Percentiles rank a stretch among this genome's conserved stretches.
Conservation (phyloP, 177 flowering plant genomes). For the Tripterygium wilfordii region DNA sequence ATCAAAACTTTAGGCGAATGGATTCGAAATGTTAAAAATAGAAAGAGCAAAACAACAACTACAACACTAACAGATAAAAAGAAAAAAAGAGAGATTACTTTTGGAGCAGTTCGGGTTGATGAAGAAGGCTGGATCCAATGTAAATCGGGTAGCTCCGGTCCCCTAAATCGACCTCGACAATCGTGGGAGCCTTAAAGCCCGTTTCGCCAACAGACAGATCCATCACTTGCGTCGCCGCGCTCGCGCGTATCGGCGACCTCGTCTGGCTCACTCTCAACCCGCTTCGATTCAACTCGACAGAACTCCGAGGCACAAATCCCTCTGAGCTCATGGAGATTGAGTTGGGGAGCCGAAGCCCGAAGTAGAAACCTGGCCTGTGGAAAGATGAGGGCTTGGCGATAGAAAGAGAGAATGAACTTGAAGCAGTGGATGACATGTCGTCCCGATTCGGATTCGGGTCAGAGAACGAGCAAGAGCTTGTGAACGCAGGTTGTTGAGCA, state of each 20-base stretch:
- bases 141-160: constrained; percentile 92
- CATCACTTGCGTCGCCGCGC: constrained; percentile 50
- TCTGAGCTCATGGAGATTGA: constrained; percentile 3
- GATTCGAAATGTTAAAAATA: not conserved
- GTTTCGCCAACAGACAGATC: constrained; percentile 29
- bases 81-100: constrained; percentile 34
- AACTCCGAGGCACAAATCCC: too few relatives aligned
- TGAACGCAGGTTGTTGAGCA: not conserved
- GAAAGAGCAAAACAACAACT: not conserved
- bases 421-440: constrained; percentile 21
- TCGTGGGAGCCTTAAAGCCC: constrained; percentile 35
- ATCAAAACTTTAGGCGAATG: not conserved
- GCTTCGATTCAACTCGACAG: constrained; percentile 11
- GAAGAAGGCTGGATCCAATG: constrained; percentile 86
- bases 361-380: constrained; percentile 6
- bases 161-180: constrained; percentile 97
- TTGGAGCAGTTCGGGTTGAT: constrained; percentile 80
- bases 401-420: constrained; percentile 17
- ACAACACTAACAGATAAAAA: not conserved
- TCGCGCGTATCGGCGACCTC: constrained; percentile 28
- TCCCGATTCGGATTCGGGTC: constrained; percentile 1
- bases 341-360: constrained; percentile 5
- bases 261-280: constrained; percentile 8
- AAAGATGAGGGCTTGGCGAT: constrained; percentile 10
- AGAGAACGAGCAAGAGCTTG: constrained; percentile 6